Evolutionary conservation across 768 basidiomycete species (phyloP), one percentile per base, ranked within the genome.

Genomic region (Lactifluus volemus): DNA sequence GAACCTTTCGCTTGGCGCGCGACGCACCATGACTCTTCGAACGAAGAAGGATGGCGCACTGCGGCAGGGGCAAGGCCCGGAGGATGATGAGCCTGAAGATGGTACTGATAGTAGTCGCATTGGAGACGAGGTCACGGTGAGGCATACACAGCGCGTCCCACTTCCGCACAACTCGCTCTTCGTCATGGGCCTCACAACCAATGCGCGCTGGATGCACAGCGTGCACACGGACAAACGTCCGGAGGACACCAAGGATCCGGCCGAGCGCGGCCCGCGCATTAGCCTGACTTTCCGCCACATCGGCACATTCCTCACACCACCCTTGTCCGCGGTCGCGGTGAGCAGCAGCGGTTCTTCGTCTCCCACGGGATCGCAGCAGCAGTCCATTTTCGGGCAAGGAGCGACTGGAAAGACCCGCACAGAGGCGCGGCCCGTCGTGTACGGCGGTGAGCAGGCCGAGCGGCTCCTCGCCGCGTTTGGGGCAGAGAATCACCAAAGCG

Each of bases 121-220:
- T 38, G 42, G 15, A 5, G 9, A 2, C 49, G 34, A 15, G 32
- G 32, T 25, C 25, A 25, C 25, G 32, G 59, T 44, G 30, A 63
- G 71, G 25, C 63, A 42, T 38, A 55, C 67, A 0, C 87, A 89
- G 69, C 83, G 83, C 61, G 79, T 92, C 19, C 83, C 84, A 0
- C 81, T 92, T 0, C 87, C 87, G 0, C 84, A 91, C 67, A 90
- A 89, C 70, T 89, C 88, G 5, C 84, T 91, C 79, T 91, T 92
- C 70, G 84, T 89, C 60, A 76, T 92, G 75, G 89, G 89, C 0
- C 78, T 83, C 5, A 76, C 78, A 55, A 91, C 89, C 51, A 92
- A 92, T 66, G 74, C 75, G 57, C 78, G 77, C 60, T 92, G 88
- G 86, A 73, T 90, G 56, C 89, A 92, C 67, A 83, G 81, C 45